Percentiles rank a stretch among this genome's conserved stretches.
phyloP scores from a whole-genome alignment of 495 filamentous ascomycete species.

The Neurospora cerealis region DNA sequence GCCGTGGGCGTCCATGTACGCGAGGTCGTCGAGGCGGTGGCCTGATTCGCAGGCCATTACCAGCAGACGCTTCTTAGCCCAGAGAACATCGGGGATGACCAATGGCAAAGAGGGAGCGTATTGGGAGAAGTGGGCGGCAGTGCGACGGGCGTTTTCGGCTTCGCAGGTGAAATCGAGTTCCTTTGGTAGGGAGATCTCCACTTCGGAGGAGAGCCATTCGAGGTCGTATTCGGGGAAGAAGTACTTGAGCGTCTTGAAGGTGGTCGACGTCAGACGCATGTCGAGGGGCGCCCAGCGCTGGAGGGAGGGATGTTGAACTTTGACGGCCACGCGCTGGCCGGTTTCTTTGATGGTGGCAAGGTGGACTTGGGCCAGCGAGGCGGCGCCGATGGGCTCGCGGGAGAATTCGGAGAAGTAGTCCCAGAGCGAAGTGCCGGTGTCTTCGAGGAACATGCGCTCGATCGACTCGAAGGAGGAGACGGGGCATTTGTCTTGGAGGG shows the following conservation, averaged over 20 bases:
- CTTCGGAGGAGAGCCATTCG: constrained; percentile 88
- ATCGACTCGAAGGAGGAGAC: constrained; percentile 88
- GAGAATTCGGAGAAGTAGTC: constrained; percentile 83
- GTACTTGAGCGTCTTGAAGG: constrained; percentile 77
- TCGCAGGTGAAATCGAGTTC: constrained; percentile 88
- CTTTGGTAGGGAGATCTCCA: constrained; percentile 80
- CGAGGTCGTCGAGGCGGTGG: constrained; percentile 78
- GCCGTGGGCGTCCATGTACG: constrained; percentile 69
- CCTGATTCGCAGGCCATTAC: constrained; percentile 95
- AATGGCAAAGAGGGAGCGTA: constrained; percentile 58
- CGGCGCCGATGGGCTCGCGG: constrained; percentile 72
- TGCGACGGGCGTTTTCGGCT: constrained; percentile 71
- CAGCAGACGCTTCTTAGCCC: constrained; percentile 79
- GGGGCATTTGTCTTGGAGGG: constrained; percentile 91
- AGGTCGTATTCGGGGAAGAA: constrained; percentile 98
- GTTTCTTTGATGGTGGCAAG: constrained; percentile 75
- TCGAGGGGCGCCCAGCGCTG: constrained; percentile 90
- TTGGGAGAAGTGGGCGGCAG: constrained; percentile 63
- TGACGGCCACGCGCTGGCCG: constrained; percentile 90
- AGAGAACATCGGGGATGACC: constrained; percentile 82
- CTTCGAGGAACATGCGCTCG: constrained; percentile 68
- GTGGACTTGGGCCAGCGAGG: constrained; percentile 92
- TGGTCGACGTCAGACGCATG: constrained; percentile 74
- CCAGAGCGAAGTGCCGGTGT: constrained; percentile 70
- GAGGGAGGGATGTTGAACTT: constrained; percentile 87